These are phyloP conservation scores for Bryoglossum gracile DNA, from an alignment of 495 filamentous ascomycete genomes.

Conservation along the genomic window DNA sequence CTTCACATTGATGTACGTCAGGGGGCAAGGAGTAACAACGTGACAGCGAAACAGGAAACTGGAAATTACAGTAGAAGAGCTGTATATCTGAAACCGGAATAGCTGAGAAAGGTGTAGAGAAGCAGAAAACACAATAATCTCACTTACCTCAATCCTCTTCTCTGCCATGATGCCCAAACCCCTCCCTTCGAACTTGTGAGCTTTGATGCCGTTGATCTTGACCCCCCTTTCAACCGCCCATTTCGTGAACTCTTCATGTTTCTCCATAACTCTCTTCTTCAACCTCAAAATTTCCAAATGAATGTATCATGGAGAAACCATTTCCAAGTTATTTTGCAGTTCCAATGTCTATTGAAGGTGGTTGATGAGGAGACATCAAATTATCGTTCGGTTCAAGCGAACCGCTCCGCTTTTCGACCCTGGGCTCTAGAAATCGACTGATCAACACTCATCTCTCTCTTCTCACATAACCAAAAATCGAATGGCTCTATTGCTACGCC, in stretches of 20 bases:
- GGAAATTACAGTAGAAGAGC: neutral
- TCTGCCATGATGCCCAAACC: conserved; percentile 72
- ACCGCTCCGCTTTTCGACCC: neutral
- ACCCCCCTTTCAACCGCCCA: conserved; percentile 21
- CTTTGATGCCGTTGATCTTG: conserved; percentile 24
- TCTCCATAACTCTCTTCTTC: conserved; percentile 21
- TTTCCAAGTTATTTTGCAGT: neutral
- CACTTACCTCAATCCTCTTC: conserved; percentile 51
- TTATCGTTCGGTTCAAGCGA: too few species aligned
- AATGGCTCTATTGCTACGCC: conserved; percentile 22
- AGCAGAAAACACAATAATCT: too few species aligned
- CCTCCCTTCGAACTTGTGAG: conserved; percentile 47
- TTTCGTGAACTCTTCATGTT: conserved; percentile 25
- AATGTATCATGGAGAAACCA: neutral
- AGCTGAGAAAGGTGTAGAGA: too few species aligned
- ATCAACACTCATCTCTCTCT: neutral
- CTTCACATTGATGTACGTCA: too few species aligned
- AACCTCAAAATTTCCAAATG: neutral
- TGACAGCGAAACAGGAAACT: neutral
- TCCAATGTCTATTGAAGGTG: too few species aligned
- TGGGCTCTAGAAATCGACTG: neutral
- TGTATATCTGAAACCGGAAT: neutral
- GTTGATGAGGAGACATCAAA: too few species aligned
- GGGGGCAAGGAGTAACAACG: too few species aligned
- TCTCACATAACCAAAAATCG: neutral